Base-by-base conservation (phyloP, 2,329 filamentous ascomycete species). In the Pseudogymnoascus sp. region DNA sequence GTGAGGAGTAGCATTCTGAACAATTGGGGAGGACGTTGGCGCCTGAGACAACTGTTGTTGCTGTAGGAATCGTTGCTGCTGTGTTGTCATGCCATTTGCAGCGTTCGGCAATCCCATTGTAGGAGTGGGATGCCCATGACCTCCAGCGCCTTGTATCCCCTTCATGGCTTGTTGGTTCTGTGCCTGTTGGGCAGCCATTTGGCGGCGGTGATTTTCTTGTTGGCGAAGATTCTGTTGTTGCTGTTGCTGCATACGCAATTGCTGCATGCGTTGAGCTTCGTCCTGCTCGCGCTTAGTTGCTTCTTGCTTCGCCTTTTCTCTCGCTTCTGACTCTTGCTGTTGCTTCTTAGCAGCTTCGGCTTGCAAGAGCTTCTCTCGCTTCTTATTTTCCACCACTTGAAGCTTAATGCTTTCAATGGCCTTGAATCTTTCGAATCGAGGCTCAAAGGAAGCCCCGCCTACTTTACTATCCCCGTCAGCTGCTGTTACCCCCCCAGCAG, bases 381-480 rank as follows among this genome's bases (percentile, higher is more conserved):
- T 87, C 66, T 86, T 87, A 70, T 86, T 88, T 72, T 95, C 90
- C 27, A 87, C 86, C 64, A 91, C 87, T 45, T 90, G 85, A 61
- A 84, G 79, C 71, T 87, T 90, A 68, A 97, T 96, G 63, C 90
- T 89, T 63, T 91, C 90, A 45, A 99, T 84, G 1, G 90, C 85
- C 77, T 97, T 97, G 75, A 97, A 97, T 37, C 89, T 86, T 68
- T 94, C 92, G 72, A 97, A 97, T 29, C 88, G 84, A 36, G 88
- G 87, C 72, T 95, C 91, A 69, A 95, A 95, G 2, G 87, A 82
- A n/a, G 85, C 81, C 5, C 82, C 82, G 18, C 85, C 87, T 37
- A 85, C 84, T 65, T 90, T 86, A 7, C 85, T 87, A 71, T 96
- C 92, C 18, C 82, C 85, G 64, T 89, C 87, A n/a, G 83, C 79